Conservation (phyloP, 495 filamentous ascomycete genomes). For the Sabuloglossum arenarium region DNA sequence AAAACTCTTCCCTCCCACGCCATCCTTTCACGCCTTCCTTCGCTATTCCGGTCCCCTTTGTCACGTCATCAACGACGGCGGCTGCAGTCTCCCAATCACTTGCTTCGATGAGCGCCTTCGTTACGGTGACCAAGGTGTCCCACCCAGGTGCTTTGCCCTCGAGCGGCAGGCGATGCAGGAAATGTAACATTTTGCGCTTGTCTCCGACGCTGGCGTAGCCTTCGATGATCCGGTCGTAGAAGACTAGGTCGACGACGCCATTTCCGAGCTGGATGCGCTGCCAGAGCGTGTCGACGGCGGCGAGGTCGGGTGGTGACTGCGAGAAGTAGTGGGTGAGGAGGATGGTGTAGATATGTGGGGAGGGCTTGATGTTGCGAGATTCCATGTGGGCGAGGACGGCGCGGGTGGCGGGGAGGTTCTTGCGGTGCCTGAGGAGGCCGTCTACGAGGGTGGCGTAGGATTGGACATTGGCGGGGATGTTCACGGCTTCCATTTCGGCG, state of each 20-base stretch:
- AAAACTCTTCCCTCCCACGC: slow-evolving; percentile 10
- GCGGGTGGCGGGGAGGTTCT: slow-evolving; percentile 29
- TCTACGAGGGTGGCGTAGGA: slow-evolving; percentile 45
- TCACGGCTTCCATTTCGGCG: slow-evolving; percentile 26
- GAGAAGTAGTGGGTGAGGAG: slow-evolving; percentile 46
- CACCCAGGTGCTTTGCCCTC: slow-evolving; percentile 23
- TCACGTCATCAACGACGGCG: slow-evolving; percentile 20
- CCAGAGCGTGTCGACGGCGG: slow-evolving; percentile 32
- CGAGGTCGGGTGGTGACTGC: slow-evolving; percentile 30
- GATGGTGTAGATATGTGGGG: slow-evolving; percentile 44
- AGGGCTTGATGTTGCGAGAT: slow-evolving; percentile 25
- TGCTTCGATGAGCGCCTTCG: slow-evolving; percentile 23
- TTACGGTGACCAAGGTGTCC: slow-evolving; percentile 22
- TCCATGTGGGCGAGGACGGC: slow-evolving; percentile 39
- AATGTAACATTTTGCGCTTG: slow-evolving; percentile 25
- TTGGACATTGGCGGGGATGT: slow-evolving; percentile 30
- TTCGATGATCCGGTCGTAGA: slow-evolving; percentile 47
- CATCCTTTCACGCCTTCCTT: slow-evolving; percentile 6
- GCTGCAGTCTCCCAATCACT: slow-evolving; percentile 20
- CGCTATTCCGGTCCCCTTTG: slow-evolving; percentile 10
- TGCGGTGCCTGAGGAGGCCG: slow-evolving; percentile 26
- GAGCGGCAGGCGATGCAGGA: slow-evolving; percentile 24
- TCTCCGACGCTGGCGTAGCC: slow-evolving; percentile 34
- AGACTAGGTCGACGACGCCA: slow-evolving; percentile 29
- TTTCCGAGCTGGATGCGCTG: slow-evolving; percentile 19